Evolutionary conservation across 148 eudicot species (phyloP).

Genomic region (Chenopodium suecicum): DNA sequence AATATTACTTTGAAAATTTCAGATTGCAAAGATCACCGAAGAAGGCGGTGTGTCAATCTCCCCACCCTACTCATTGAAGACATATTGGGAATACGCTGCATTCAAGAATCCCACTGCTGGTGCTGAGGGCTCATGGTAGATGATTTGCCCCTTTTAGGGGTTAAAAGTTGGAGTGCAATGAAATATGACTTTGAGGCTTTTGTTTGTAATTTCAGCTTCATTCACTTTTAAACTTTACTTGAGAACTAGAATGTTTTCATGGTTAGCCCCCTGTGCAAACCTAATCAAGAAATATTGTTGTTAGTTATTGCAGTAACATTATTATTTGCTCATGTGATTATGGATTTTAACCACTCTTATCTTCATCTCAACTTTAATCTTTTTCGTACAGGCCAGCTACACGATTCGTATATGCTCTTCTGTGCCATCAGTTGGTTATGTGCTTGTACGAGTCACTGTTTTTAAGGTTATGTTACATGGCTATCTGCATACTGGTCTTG

Average conservation of each 20-base stretch:
- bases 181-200: slow-evolving; percentile 13
- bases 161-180: slow-evolving; percentile 5
- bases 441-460: neutral
- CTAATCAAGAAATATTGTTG: neutral
- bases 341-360: neutral
- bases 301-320: slow-evolving; percentile 15
- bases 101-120: slow-evolving; percentile 74
- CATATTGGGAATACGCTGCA: slow-evolving; percentile 67
- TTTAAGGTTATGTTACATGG: neutral
- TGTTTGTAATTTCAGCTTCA: slow-evolving; percentile 27
- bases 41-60: slow-evolving; percentile 69
- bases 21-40: slow-evolving; percentile 88
- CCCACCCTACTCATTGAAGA: slow-evolving; percentile 77
- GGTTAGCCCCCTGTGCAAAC: neutral
- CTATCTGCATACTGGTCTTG: neutral
- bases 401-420: neutral
- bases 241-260: slow-evolving; percentile 4
- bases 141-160: slow-evolving; percentile 12
- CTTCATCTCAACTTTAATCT: neutral
- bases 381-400: neutral
- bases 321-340: neutral
- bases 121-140: slow-evolving; percentile 89
- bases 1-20: slow-evolving; percentile 21
- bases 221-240: slow-evolving; percentile 2
- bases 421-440: neutral